Evolutionary conservation across 768 basidiomycete species (phyloP), one percentile per base, ranked within the genome.

Genomic region (Serendipita sp.): DNA sequence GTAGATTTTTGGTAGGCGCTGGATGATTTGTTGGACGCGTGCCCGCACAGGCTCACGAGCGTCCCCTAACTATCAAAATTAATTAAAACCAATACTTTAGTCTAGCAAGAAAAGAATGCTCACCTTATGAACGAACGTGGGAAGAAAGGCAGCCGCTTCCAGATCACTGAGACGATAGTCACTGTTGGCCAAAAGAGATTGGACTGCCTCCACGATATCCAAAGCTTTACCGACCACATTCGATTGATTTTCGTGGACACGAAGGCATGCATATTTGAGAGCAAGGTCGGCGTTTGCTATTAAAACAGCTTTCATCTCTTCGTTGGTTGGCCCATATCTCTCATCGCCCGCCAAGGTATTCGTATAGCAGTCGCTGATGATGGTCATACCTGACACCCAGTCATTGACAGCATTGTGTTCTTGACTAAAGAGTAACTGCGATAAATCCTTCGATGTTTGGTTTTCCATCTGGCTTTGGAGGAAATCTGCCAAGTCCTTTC

Each of bases 361-460:
- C 58, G 80, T 71, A 72, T 84, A 93, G 69, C 90, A 86, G 1
- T 94, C 90, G 61, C 83, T 79, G 22, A 98, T 77, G 56, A 75
- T 78, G 3, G 80, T 76, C 61, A 98, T 73, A 3, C 88, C 95
- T n/a, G 77, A 76, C 61, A 95, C 79, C 68, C 88, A 85, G 71
- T 98, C 96, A 68, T 91, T 94, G 66, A 97, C 86, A 3, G 93
- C 90, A 66, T 87, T 90, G 71, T 97, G 96, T 68, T 96, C 96
- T 64, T 88, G 89, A 69, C 95, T 97, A 76, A 97, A 99, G 30
- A 99, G 77, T 30, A 82, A 82, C 3, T 81, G 73, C 13, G 88
- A 72, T 2, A 98, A 74, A 1, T 93, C 87, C 65, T 85, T 83
- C 2, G 87, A 86, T 3, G 81, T 78, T 68, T 87, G 81, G 7